These are phyloP conservation scores for Globisporangium alternatum DNA, from an alignment of 352 stramenopile species.

Conservation along the genomic window DNA sequence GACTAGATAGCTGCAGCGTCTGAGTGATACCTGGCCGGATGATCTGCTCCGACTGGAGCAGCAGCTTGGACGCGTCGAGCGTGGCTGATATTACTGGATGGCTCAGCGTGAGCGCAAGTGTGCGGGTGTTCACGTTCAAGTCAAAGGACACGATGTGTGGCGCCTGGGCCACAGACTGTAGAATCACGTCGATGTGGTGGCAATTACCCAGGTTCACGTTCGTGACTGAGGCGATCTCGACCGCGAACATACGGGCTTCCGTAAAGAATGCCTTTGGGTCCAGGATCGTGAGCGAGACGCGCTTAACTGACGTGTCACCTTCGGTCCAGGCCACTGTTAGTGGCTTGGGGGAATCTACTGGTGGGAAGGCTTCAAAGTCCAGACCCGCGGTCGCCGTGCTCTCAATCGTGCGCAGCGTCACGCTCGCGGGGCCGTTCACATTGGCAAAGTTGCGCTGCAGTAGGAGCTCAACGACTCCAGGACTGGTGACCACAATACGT, in stretches of 20 bases:
- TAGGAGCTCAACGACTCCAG: slow-evolving; percentile 37
- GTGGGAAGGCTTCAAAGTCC: slow-evolving; percentile 43
- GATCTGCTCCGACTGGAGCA: slow-evolving; percentile 33
- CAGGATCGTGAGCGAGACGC: slow-evolving; percentile 39
- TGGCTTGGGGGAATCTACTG: slow-evolving; percentile 2
- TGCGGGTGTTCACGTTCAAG: slow-evolving; percentile 45
- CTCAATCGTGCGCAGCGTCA: slow-evolving; percentile 37
- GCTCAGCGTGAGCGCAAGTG: slow-evolving; percentile 33
- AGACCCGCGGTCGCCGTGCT: slow-evolving; percentile 47
- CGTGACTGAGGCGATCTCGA: slow-evolving; percentile 44
- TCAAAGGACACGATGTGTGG: slow-evolving; percentile 45
- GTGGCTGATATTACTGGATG: slow-evolving; percentile 35
- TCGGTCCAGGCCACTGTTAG: slow-evolving; percentile 29
- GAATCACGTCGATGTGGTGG: slow-evolving; percentile 31
- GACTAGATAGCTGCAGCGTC: slow-evolving; percentile 24
- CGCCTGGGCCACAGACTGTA: slow-evolving; percentile 29
- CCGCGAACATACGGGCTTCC: slow-evolving; percentile 34
- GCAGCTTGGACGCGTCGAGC: slow-evolving; percentile 41
- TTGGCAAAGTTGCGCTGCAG: slow-evolving; percentile 53
- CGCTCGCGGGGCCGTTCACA: slow-evolving; percentile 23
- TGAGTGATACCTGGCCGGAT: slow-evolving; percentile 5
- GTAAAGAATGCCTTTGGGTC: slow-evolving; percentile 36
- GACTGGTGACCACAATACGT: slow-evolving; percentile 27
- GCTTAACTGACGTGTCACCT: slow-evolving; percentile 32
- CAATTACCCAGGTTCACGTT: slow-evolving; percentile 50